Base-by-base conservation (phyloP, 2,329 filamentous ascomycete species). In the Thelonectria rubi region DNA sequence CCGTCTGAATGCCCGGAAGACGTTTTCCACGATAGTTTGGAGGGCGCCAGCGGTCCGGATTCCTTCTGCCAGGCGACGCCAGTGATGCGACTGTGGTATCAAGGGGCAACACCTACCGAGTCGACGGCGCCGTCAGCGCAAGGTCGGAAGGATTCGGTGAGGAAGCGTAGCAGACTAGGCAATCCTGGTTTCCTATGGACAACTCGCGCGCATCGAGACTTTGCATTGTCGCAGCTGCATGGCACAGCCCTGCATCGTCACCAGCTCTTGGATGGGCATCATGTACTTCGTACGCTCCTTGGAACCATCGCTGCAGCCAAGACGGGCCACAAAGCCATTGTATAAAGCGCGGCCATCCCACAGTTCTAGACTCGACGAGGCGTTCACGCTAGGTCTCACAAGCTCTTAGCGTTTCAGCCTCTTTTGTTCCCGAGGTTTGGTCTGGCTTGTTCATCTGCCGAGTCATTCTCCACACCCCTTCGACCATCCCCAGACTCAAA, bases 391-490 rank as follows among this genome's bases (percentile, higher is more conserved):
- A 37, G 11, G 34, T 37, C 12, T 37, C 15, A 4, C 34, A 14
- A 37, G 34, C 34, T 37, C 34, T 37, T 37, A 37, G 34, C 34
- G 2, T 15, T 37, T 15, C 26, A 30, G 26, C 26, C 11, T 37
- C 11, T 3, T 15, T 37, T 9, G 12, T 37, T 37, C 34, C 34
- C 15, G 34, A 37, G 34, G 34, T 37, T 37, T 14, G 15, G 15
- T 37, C 34, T 37, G 12, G 34, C 12, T 37, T 37, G 34, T 5
- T 11, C 12, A 37, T 45, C 43, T 45, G 30, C 50, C 50, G 57
- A 53, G 21, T 54, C 26, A 50, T 54, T 49, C 50, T 26, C 57
- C 57, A 54, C 50, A 37, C 34, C 17, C 47, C 26, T 46, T 14
- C 34, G 14, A 40, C 34, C 43, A 14, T 42, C 50, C 50, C 57